Evolutionary conservation across 108 stramenopile genomes (phyloP).

Genomic region (Pseudonitzschia pungens): DNA sequence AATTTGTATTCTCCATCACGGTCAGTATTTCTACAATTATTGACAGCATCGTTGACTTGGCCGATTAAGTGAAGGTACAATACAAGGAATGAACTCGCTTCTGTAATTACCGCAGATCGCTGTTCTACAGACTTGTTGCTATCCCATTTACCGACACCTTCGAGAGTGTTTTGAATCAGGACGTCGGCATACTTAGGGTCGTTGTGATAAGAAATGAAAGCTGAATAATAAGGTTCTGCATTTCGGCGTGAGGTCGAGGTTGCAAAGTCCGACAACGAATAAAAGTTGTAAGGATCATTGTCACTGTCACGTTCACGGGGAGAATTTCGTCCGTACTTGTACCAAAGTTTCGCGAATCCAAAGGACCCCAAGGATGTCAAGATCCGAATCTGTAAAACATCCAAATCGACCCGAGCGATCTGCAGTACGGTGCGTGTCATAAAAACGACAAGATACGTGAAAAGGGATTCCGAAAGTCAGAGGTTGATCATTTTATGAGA

Average conservation of each 20-base stretch:
- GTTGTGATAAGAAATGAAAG: slow-evolving; percentile 53
- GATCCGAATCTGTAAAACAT: slow-evolving; percentile 60
- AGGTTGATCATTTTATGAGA: not conserved
- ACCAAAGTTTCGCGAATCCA: slow-evolving; percentile 56
- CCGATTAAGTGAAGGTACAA: slow-evolving; percentile 66
- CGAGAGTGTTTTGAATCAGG: slow-evolving; percentile 50
- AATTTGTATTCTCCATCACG: slow-evolving; percentile 36
- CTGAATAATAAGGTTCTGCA: slow-evolving; percentile 61
- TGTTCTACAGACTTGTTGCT: slow-evolving; percentile 39
- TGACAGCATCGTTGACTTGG: slow-evolving; percentile 48
- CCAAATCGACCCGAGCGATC: slow-evolving; percentile 61
- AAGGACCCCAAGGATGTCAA: slow-evolving; percentile 41
- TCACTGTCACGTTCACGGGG: slow-evolving; percentile 45
- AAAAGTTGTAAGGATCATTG: slow-evolving; percentile 45
- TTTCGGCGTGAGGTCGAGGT: slow-evolving; percentile 37
- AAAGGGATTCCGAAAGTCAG: not conserved
- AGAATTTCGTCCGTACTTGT: slow-evolving; percentile 71
- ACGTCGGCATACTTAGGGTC: slow-evolving; percentile 58
- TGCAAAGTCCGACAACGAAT: slow-evolving; percentile 67
- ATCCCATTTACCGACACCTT: slow-evolving; percentile 55
- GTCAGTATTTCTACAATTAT: slow-evolving; percentile 45
- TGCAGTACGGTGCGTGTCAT: not conserved
- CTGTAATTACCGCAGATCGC: slow-evolving; percentile 48
- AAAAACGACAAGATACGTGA: not conserved
- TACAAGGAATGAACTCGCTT: slow-evolving; percentile 62